These are phyloP conservation scores for Pseudophaeomoniella oleicola DNA, from an alignment of 2,329 filamentous ascomycete genomes.

Conservation along the genomic window DNA sequence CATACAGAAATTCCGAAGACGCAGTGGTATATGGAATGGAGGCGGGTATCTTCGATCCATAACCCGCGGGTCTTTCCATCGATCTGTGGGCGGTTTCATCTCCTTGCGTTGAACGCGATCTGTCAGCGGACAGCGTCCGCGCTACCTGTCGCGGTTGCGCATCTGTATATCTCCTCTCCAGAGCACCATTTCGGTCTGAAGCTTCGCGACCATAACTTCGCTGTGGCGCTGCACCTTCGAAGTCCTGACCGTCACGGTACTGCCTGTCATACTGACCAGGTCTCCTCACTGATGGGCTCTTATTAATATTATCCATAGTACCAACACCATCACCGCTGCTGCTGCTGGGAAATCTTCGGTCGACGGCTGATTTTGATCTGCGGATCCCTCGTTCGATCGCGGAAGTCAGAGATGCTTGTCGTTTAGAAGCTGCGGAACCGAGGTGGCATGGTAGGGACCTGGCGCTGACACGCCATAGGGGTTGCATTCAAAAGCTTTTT, in stretches of 20 bases:
- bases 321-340: too few relatives aligned
- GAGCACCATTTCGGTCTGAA: not conserved
- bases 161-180: not conserved
- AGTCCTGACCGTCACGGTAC: too few relatives aligned
- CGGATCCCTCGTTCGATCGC: conserved; percentile 56
- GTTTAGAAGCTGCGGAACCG: too few relatives aligned
- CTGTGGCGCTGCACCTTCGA: too few relatives aligned
- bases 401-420: conserved; percentile 46
- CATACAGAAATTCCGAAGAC: conserved; percentile 84
- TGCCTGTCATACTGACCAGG: too few relatives aligned
- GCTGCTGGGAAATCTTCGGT: too few relatives aligned
- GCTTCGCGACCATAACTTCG: too few relatives aligned
- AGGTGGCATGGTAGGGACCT: too few relatives aligned
- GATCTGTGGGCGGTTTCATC: not conserved
- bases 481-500: too few relatives aligned
- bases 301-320: too few relatives aligned
- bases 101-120: not conserved
- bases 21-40: conserved; percentile 62
- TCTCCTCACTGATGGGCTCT: too few relatives aligned
- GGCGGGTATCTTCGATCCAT: conserved; percentile 18
- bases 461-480: too few relatives aligned
- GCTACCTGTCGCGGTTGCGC: not conserved
- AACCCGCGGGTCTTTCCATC: not conserved
- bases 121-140: not conserved
- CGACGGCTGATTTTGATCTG: conserved; percentile 17